Base-by-base conservation (phyloP, 164 flowering plant genomes). In the grape (Vitis vinifera) region DNA sequence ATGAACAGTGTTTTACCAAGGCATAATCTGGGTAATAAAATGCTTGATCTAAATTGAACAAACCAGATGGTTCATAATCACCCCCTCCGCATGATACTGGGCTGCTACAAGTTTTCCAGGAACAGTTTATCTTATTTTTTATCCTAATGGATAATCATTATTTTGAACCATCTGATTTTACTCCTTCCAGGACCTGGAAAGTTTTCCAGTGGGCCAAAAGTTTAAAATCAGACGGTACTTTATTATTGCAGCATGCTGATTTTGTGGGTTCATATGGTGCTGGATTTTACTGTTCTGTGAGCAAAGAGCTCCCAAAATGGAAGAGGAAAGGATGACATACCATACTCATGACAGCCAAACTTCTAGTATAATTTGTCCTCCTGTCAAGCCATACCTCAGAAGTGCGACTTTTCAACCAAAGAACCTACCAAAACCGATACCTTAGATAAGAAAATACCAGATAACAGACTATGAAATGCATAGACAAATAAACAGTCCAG, bases 291-390 rank as follows among this genome's bases (percentile, higher is more conserved):
- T 16, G 10, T 12, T 63, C 19, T 16, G 8, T 57, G 11, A 50
- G 53, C n/a, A 59, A 62, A 55, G 37, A 15, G 19, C 19, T 50
- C 2, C 27, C 30, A 17, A 27, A 65, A 10, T 8, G 19, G 8
- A 37, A 2, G 67, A 29, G 47, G 49, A 14, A 23, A 55, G 27
- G 27, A 23, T 53, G 3, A 55, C 81, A 62, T 88, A 95, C 99
- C 99, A 96, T 96, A 79, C 99, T 96, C 99, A 96, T 96, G 55
- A 96, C 99, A 66, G 99, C 99, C 76, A 96, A 87, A 78, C 99
- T 96, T 83, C 99, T 85, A 3, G 99, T 93, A 72, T 92, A 96
- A 76, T 96, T 93, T 23, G 99, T 96, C 77, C 99, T 85, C 67
- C 98, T 88, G 78, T 89, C 95, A 17, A 96, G 81, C 99, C 99